phyloP scores from a whole-genome alignment of 2,329 filamentous ascomycete species.

The Pseudogymnoascus sp. region DNA sequence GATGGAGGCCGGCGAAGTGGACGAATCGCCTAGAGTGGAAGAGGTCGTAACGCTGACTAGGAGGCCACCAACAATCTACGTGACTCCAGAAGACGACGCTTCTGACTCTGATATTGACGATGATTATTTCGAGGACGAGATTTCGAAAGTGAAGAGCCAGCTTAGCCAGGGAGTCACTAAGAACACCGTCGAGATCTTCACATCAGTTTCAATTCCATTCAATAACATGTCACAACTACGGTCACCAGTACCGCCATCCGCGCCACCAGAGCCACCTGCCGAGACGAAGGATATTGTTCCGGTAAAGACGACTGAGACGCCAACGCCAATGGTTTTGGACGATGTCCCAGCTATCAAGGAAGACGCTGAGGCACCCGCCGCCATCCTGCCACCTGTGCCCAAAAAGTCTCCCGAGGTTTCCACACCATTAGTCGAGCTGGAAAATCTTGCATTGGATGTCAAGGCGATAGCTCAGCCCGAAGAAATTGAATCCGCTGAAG shows the following conservation, averaged over 20 bases:
- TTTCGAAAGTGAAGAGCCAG: conserved; percentile 21
- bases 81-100: conserved; percentile 14
- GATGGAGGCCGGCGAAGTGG: conserved; percentile 9
- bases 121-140: conserved; percentile 27
- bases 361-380: neutral
- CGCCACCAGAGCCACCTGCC: neutral
- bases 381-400: neutral
- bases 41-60: neutral
- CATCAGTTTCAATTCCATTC: conserved; percentile 6
- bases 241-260: neutral
- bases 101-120: conserved; percentile 28
- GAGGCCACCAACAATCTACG: neutral
- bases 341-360: neutral
- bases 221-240: neutral
- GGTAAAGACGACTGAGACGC: neutral
- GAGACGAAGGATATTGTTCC: neutral
- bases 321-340: neutral
- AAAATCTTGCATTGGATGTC: neutral
- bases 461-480: neutral
- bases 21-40: conserved; percentile 1
- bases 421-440: conserved; percentile 1
- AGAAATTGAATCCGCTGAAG: neutral
- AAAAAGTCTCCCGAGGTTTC: neutral
- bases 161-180: conserved; percentile 12
- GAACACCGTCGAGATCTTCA: neutral